Conservation (phyloP, 208 protist species). For the Trypanosoma caninum region DNA sequence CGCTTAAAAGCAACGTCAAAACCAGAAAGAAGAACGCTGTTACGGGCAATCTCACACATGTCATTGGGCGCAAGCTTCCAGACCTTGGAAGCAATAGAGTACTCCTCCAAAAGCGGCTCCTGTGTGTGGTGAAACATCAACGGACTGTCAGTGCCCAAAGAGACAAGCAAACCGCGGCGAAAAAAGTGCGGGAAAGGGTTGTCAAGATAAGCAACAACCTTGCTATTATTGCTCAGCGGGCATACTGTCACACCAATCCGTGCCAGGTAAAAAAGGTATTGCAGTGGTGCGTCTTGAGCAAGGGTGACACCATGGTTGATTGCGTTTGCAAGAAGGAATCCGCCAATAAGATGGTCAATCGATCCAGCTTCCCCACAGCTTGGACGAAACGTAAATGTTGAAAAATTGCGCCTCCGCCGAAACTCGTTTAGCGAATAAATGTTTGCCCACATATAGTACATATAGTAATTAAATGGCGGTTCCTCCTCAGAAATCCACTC, state of each 20-base stretch:
- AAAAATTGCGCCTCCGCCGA: slow-evolving; percentile 78
- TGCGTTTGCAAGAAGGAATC: slow-evolving; percentile 92
- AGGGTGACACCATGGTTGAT: slow-evolving; percentile 98
- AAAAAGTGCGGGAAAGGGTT: slow-evolving; percentile 97
- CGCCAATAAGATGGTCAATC: slow-evolving; percentile 92
- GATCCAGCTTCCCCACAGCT: slow-evolving; percentile 95
- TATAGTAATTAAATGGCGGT: slow-evolving; percentile 99
- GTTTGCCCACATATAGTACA: slow-evolving; percentile 99
- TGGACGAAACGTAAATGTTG: slow-evolving; percentile 96
- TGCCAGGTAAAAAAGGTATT: slow-evolving; percentile 99
- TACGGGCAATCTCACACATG: slow-evolving; percentile 91
- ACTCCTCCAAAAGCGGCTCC: slow-evolving; percentile 92
- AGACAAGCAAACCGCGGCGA: slow-evolving; percentile 94
- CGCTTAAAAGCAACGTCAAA: slow-evolving; percentile 83
- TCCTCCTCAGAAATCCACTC: slow-evolving; percentile 94
- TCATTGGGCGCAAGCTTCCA: slow-evolving; percentile 91
- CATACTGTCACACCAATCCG: slow-evolving; percentile 97
- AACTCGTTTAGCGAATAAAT: slow-evolving; percentile 96
- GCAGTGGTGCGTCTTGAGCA: slow-evolving; percentile 83
- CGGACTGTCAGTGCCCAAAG: slow-evolving; percentile 95
- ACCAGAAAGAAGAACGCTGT: slow-evolving; percentile 83
- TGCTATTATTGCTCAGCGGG: slow-evolving; percentile 98
- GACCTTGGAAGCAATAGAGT: slow-evolving; percentile 91
- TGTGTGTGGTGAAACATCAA: slow-evolving; percentile 97
- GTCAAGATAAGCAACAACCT: slow-evolving; percentile 95